Base-by-base conservation (phyloP, 768 basidiomycete species). In the Termitomyces sp. region DNA sequence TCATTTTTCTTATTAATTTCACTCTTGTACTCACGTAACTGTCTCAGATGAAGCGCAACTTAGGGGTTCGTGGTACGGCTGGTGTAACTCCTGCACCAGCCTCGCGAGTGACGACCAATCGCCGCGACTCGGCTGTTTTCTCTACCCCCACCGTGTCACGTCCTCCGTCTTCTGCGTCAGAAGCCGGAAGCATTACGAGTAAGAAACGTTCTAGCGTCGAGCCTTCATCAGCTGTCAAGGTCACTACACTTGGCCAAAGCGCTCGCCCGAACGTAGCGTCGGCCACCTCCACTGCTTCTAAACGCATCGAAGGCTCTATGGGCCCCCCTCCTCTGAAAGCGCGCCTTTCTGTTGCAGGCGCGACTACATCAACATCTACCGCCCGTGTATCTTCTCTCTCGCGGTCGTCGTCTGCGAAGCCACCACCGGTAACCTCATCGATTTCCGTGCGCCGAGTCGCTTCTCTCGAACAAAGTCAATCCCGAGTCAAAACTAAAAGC, bases 31-130 rank as follows among this genome's bases (percentile, higher is more conserved):
- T 39, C 40, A 24, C 65, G 26, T 37, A n/a, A 39, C 27, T 20
- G 57, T 26, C 52, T 34, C 64, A 88, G 87, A 72, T 88, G 37
- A 92, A 92, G 69, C 79, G 89, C 45, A 81, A 80, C 47, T 69
- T 82, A 20, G 82, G 82, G 22, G 77, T 83, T 16, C 79, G 80
- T 50, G 81, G 81, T 8, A 83, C 83, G 4, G 82, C 76, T 5
- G 84, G 83, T 36, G 73, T 75, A 54, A 85, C 84, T 0, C 82
- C 86, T n/a, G 79, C 81, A 26, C 77, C 74, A 30, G 65, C 77
- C 2, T 71, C 79, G 24, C 77, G 78, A 58, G 56, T 65, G 53
- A 63, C 71, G 3, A 67, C 65, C 24, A 71, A 71, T 44, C 82
- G 84, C 48, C 79, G 85, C 22, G 83, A 85, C 57, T 85, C 85